Evolutionary conservation across 2,329 filamentous ascomycete genomes (phyloP), one percentile per base, ranked within the genome.

Genomic region (Neopestalotiopsis clavispora): DNA sequence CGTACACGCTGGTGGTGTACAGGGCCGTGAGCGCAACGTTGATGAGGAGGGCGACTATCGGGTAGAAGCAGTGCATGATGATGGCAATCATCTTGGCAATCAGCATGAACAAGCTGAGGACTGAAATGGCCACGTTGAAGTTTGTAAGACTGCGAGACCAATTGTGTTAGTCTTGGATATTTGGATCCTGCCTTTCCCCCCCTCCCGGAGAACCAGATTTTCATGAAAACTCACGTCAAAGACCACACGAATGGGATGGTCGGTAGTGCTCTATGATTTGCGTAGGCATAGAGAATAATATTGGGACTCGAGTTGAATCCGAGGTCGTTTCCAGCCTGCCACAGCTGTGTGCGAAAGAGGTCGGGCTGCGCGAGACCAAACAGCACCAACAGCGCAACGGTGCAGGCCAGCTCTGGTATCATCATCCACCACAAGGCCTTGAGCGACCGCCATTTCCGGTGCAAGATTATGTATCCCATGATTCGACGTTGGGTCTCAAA

Each of bases 31-130:
- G 82, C 64, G 84, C 77, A 62, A 85, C 71, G 78, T 92, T 90
- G 73, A 90, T 79, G 67, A 90, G 70, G 30, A 89, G 78, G 69
- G 88, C 89, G 68, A 94, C 69, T 69, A 93, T 77, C 5, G 93
- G 93, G 72, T 85, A 89, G 85, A 90, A 94, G 75, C 91, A 82
- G 77, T 91, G 89, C 85, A 94, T 89, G 75, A 93, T 89, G 80
- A 88, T 90, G 75, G 88, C 85, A 70, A 92, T 88, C 71, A 88
- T 84, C 83, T 94, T 94, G 78, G 86, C 84, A 59, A 95, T 86
- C 71, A 94, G 86, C 77, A 94, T 85, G 83, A 95, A 95, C 78
- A 93, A 91, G 69, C 89, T 90, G 67, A 94, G 84, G 72, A 95
- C 87, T 49, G 92, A 91, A 73, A 94, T 91, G 76, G 91, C 91